These are phyloP conservation scores for Metschnikowia gelsemii DNA, from an alignment of 805 yeast species.

Conservation along the genomic window DNA sequence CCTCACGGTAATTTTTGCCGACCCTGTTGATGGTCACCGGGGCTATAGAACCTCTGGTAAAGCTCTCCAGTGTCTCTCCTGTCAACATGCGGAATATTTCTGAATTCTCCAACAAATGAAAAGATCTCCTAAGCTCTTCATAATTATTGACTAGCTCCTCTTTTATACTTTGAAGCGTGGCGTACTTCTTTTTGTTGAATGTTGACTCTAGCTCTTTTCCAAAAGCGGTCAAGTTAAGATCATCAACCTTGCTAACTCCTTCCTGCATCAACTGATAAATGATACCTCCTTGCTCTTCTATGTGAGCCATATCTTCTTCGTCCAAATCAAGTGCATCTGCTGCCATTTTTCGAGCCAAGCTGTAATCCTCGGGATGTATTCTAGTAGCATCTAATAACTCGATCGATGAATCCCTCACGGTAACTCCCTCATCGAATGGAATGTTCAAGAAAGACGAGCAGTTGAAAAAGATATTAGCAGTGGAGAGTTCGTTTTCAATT, in stretches of 20 bases:
- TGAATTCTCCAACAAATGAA: slow-evolving; percentile 59
- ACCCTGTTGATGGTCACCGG: slow-evolving; percentile 75
- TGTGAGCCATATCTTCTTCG: slow-evolving; percentile 84
- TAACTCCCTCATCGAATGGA: slow-evolving; percentile 61
- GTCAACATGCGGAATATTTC: slow-evolving; percentile 89
- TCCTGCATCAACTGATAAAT: slow-evolving; percentile 70
- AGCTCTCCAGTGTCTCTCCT: slow-evolving; percentile 73
- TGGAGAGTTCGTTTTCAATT: slow-evolving; percentile 73
- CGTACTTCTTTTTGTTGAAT: slow-evolving; percentile 70
- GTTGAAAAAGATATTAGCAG: slow-evolving; percentile 82
- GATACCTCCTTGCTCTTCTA: slow-evolving; percentile 80
- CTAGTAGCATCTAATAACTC: slow-evolving; percentile 92
- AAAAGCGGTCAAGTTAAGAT: slow-evolving; percentile 84
- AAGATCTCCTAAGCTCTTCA: slow-evolving; percentile 77
- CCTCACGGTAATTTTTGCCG: slow-evolving; percentile 58
- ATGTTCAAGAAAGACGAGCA: slow-evolving; percentile 88
- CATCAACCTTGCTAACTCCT: slow-evolving; percentile 75
- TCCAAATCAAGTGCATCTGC: slow-evolving; percentile 96
- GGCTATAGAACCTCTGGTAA: slow-evolving; percentile 66
- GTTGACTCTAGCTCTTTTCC: slow-evolving; percentile 81
- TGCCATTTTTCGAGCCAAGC: slow-evolving; percentile 94
- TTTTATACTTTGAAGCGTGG: slow-evolving; percentile 78
- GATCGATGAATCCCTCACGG: slow-evolving; percentile 55
- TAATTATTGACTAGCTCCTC: slow-evolving; percentile 86
- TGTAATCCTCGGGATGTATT: slow-evolving; percentile 97